phyloP scores from a whole-genome alignment of 2,329 filamentous ascomycete species.

The Cytospora mali region DNA sequence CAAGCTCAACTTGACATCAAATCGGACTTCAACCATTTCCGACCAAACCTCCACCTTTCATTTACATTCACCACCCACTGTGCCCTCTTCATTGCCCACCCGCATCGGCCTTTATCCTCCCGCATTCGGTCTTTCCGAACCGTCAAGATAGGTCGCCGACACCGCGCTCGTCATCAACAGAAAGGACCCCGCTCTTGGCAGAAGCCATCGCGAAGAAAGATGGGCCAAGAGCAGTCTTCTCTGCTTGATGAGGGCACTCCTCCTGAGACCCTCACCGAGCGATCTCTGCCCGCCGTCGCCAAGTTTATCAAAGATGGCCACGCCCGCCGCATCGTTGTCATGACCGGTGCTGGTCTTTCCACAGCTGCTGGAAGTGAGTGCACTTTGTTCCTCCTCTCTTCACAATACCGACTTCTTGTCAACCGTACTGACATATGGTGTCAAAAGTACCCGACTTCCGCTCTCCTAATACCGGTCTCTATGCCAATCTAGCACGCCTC shows the following conservation, averaged over 20 bases:
- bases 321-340: conserved; percentile 74
- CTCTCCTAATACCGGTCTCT: conserved; percentile 89
- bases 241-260: conserved; percentile 64
- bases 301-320: conserved; percentile 73
- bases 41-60: not conserved
- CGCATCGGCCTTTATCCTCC: not conserved
- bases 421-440: conserved; percentile 36
- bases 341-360: conserved; percentile 89
- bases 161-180: conserved; percentile 40
- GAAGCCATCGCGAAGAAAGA: conserved; percentile 50
- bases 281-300: conserved; percentile 75
- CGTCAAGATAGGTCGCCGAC: conserved; percentile 46
- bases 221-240: conserved; percentile 84
- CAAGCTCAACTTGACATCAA: conserved; percentile 7
- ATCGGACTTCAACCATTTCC: not conserved
- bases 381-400: not conserved
- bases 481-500: conserved; percentile 85
- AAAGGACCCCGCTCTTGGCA: conserved; percentile 30
- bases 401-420: not conserved
- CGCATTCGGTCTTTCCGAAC: not conserved
- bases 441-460: conserved; percentile 85
- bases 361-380: conserved; percentile 66
- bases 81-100: not conserved
- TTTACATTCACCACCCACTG: not conserved
- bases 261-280: conserved; percentile 66